Conservation (phyloP, 1,284 basidiomycete species). For the Microbotryum intermedium region DNA sequence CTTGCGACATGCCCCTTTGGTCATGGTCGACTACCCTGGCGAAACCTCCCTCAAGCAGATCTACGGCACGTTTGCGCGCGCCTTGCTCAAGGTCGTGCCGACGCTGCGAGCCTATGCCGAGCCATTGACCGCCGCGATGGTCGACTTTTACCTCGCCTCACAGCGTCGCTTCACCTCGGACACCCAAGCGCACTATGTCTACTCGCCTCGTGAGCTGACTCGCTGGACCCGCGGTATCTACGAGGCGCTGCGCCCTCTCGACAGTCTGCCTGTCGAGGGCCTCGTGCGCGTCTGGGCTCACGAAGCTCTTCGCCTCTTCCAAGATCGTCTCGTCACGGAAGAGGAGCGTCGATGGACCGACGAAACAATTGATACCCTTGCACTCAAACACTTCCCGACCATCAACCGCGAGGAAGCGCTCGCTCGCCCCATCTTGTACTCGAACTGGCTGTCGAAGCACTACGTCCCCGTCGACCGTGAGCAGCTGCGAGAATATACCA, state of each 20-base stretch:
- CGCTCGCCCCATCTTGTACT: conserved; percentile 84
- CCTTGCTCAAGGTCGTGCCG: conserved; percentile 89
- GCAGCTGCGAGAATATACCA: conserved; percentile 87
- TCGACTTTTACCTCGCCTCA: conserved; percentile 86
- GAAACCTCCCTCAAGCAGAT: conserved; percentile 96
- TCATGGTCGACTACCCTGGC: conserved; percentile 99
- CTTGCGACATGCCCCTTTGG: conserved; percentile 92
- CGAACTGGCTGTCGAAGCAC: conserved; percentile 98
- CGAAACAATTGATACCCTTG: conserved; percentile 75
- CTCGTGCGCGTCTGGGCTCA: conserved; percentile 97
- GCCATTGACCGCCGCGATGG: conserved; percentile 95
- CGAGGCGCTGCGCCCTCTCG: conserved; percentile 87
- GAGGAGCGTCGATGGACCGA: conserved; percentile 93
- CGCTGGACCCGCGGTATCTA: conserved; percentile 97
- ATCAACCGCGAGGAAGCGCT: conserved; percentile 77
- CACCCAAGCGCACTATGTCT: conserved; percentile 95
- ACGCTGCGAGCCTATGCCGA: conserved; percentile 87
- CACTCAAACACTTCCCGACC: conserved; percentile 83
- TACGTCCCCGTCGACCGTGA: conserved; percentile 93
- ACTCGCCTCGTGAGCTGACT: conserved; percentile 97
- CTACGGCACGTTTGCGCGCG: conserved; percentile 97
- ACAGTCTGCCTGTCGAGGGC: conserved; percentile 83
- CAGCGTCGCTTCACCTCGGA: conserved; percentile 93
- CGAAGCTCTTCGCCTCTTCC: conserved; percentile 93
- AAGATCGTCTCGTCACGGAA: conserved; percentile 88